Evolutionary conservation across 1,284 basidiomycete genomes (phyloP), one percentile per base, ranked within the genome.

Genomic region (Ustilago curta): DNA sequence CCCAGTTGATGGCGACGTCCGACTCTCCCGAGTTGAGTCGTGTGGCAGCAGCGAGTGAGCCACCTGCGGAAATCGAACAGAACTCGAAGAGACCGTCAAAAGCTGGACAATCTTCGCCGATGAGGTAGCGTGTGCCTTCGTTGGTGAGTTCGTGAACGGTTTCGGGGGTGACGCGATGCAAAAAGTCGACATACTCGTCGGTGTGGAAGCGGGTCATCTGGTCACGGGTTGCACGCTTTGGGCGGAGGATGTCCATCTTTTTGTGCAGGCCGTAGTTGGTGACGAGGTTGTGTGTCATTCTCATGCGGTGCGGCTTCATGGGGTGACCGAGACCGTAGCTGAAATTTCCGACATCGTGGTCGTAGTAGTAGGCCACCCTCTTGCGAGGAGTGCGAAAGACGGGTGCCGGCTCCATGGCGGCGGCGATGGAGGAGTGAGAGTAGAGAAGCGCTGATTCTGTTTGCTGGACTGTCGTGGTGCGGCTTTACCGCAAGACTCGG

Each of bases 61-160:
- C 97, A 16, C 97, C 96, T 0, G 96, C 95, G 0, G 94, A 96
- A 62, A 98, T 96, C 2, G 94, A 92, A 84, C 95, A 97, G 82
- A 97, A 99, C 81, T 99, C 97, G 79, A 95, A 99, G 0, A 99
- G 87, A 0, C 96, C 97, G 76, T 97, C 96, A 78, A 97, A 99
- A 0, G 94, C 90, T 2, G 96, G 96, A 81, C 97, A 98, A 84
- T 99, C 96, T 68, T 98, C 95, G 39, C 95, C 94, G 27, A 83
- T 78, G 52, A 83, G 74, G 55, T 77, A 83, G 55, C 81, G 67
- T 3, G 79, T 78, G 14, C 93, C 93, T 62, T 92, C 90, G 71
- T 90, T 92, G 1, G 93, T 95, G 79, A 97, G 86, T 53, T 81
- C 76, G 50, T 71, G 70, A 3, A 82, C 83, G 3, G 69, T 74